Evolutionary conservation across 805 yeast genomes (phyloP).

Genomic region (Lipomyces lipofer): DNA sequence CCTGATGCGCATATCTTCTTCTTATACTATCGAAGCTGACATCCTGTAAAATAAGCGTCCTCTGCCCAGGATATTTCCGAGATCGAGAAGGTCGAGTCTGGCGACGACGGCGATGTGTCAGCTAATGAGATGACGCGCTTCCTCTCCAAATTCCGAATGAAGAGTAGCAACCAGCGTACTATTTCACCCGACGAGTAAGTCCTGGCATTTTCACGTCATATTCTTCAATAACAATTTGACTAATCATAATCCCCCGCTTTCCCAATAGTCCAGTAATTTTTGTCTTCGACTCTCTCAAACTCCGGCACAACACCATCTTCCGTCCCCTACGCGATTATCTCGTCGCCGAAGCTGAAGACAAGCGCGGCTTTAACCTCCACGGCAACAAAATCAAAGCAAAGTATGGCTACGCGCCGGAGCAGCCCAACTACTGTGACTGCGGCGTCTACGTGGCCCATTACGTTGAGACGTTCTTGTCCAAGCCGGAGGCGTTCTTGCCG

Average conservation of each 20-base stretch:
- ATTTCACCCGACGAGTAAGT: slow-evolving; percentile 17
- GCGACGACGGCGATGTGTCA: slow-evolving; percentile 20
- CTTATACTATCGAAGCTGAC: too few species aligned
- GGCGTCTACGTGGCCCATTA: slow-evolving; percentile 88
- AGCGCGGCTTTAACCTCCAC: slow-evolving; percentile 50
- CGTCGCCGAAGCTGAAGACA: slow-evolving; percentile 68
- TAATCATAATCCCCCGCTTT: too few species aligned
- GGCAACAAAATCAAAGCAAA: slow-evolving; percentile 50
- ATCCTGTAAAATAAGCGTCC: too few species aligned
- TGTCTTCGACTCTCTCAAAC: slow-evolving; percentile 74
- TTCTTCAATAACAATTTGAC: too few species aligned
- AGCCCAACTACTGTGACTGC: slow-evolving; percentile 88
- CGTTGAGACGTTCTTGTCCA: slow-evolving; percentile 37
- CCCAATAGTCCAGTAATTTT: slow-evolving; percentile 43
- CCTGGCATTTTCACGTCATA: too few species aligned
- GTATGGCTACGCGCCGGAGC: slow-evolving; percentile 69
- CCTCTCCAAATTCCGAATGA: too few species aligned
- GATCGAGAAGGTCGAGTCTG: slow-evolving; percentile 24
- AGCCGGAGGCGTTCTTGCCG: slow-evolving; percentile 35
- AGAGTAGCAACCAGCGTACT: too few species aligned
- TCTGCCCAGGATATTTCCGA: too few species aligned
- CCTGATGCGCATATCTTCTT: too few species aligned
- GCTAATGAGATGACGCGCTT: too few species aligned
- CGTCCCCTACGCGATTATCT: slow-evolving; percentile 60
- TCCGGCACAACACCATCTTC: slow-evolving; percentile 52